Conservation (phyloP, 202 grass and related monocot species). For the Musa balbisiana region DNA sequence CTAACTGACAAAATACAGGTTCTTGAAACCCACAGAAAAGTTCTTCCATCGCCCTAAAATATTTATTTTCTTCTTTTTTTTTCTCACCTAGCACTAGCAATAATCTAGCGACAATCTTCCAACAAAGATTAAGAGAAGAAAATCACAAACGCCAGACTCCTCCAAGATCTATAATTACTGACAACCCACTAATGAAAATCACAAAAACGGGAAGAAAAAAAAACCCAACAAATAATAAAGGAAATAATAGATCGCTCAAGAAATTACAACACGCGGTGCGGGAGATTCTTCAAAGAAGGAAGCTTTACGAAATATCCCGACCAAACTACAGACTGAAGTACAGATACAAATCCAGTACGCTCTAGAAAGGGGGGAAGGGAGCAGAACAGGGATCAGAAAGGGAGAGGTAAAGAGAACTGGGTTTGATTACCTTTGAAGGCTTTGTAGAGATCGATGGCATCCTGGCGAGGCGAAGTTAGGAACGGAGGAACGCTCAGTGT, state of each 20-base stretch:
- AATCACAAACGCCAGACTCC: background rate
- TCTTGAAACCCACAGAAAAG: no score
- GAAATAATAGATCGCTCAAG: no score
- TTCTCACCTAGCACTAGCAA: background rate
- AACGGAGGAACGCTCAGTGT: constrained; percentile 65
- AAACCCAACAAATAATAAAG: no score
- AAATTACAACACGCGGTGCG: no score
- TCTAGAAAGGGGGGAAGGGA: background rate
- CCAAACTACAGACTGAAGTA: background rate
- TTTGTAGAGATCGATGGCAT: constrained; percentile 97
- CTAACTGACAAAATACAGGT: no score
- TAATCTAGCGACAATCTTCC: background rate
- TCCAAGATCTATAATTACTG: background rate
- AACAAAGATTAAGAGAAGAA: background rate
- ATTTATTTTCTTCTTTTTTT: background rate
- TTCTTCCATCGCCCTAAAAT: background rate
- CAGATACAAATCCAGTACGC: background rate
- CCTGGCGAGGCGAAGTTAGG: constrained; percentile 59
- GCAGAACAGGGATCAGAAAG: background rate
- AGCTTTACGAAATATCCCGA: background rate
- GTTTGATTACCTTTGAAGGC: constrained; percentile 82
- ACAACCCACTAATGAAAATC: background rate
- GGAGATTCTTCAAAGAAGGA: background rate
- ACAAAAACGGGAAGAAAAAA: background rate
- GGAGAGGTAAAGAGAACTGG: background rate